Base-by-base conservation (phyloP, 2,329 filamentous ascomycete species). In the Xenosphaeropsis pyriputrescens region DNA sequence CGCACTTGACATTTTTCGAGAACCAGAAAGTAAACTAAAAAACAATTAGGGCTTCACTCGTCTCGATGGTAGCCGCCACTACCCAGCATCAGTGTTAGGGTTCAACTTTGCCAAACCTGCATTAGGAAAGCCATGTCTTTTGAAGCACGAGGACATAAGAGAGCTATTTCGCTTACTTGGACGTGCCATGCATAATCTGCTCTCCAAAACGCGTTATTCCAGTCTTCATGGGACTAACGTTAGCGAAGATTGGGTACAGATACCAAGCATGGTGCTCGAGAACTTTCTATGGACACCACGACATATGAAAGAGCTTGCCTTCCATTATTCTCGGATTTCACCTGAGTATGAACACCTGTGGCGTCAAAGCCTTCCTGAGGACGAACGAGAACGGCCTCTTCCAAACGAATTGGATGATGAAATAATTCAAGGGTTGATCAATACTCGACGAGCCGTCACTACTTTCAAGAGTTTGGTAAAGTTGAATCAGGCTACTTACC, bases 101-200 rank as follows among this genome's bases (percentile, higher is more conserved):
- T 72, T 67, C 57, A 71, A 70, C 48, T 69, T 75, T 45, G 64
- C 62, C 40, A 67, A 64, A 39, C 63, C 65, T 5, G 63, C 61
- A 0, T 47, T 60, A 6, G 62, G 62, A 39, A 67, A 65, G 43
- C 64, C 65, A 6, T 68, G 65, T 43, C 59, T 75, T 2, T 58
- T 75, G 7, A 64, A 68, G 41, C 71, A 75, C 48, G 59, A 64
- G 16, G 67, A 75, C 31, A 63, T 70, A 4, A 60, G 65, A 2
- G 66, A 65, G 0, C 57, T 72, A 17, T 72, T 59, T 43, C 56
- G 58, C 39, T 51, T 54, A 41, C 44, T 55, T 5, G 51, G 52
- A 9, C 52, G 54, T 29, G 41, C 43, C 15, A 43, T 41, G 16
- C 57, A 58, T 38, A 56, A 60, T 38, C 50, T 61, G 18, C 50